Conservation (phyloP, 2,329 filamentous ascomycete species). For the Talaromyces sp. region DNA sequence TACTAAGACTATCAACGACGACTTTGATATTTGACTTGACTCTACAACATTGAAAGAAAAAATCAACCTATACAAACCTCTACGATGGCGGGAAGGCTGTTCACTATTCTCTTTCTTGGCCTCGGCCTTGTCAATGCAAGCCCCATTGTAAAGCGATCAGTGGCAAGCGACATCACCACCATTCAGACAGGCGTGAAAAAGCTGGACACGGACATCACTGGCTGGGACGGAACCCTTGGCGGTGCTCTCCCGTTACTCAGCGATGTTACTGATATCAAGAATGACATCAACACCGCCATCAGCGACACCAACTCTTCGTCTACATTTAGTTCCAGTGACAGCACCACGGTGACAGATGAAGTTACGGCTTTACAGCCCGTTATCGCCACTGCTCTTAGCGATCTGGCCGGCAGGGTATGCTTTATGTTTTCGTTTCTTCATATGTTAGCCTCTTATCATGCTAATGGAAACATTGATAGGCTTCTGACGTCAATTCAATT, state of each 20-base stretch:
- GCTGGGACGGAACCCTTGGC: conserved; percentile 5
- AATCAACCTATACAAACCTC: neutral
- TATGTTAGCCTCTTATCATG: neutral
- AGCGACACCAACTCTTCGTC: conserved; percentile 6
- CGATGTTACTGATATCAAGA: conserved; percentile 5
- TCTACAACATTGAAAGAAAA: neutral
- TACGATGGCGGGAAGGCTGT: conserved; percentile 2
- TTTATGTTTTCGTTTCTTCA: neutral
- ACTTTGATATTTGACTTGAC: neutral
- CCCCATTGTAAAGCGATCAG: conserved; percentile 8
- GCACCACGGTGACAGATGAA: conserved; percentile 2
- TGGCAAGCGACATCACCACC: conserved; percentile 6
- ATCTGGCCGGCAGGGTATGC: conserved; percentile 5
- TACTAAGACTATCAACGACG: neutral
- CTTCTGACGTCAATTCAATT: neutral
- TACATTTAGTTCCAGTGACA: conserved; percentile 4
- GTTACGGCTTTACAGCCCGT: neutral
- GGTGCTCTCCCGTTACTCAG: conserved; percentile 3
- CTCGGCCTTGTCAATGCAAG: conserved; percentile 5
- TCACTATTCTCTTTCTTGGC: conserved; percentile 1
- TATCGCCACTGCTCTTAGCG: conserved; percentile 2
- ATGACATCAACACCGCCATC: conserved; percentile 9
- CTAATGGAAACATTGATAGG: neutral
- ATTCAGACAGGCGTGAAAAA: neutral
- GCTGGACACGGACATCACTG: neutral